Percentiles rank a stretch among this genome's conserved stretches.
phyloP scores from a whole-genome alignment of 2,329 filamentous ascomycete species.

The Fusarium piperis region DNA sequence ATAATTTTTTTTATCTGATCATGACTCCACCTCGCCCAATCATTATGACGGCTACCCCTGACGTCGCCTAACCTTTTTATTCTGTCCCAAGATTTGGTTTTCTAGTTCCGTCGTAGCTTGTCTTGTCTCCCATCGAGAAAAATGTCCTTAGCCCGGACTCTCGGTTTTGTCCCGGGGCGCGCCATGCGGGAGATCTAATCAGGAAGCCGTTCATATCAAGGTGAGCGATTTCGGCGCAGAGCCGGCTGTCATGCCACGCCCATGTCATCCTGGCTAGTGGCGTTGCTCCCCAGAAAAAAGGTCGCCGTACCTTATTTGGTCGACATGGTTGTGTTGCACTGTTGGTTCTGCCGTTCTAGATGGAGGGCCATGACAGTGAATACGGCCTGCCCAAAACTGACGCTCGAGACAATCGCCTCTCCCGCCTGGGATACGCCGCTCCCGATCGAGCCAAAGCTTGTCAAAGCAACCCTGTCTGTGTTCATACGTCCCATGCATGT shows the following conservation, averaged over 20 bases:
- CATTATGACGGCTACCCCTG: not conserved
- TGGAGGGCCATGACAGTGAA: not conserved
- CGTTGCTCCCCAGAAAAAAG: not conserved
- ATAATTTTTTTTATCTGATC: constrained; percentile 25
- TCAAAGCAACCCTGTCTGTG: not conserved
- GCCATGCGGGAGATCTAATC: constrained; percentile 4
- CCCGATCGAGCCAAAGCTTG: not conserved
- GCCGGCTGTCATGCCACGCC: not conserved
- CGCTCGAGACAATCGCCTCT: not conserved
- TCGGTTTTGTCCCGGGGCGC: not conserved
- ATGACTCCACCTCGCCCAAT: constrained; percentile 9
- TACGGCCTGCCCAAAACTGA: not conserved
- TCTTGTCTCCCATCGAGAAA: not conserved
- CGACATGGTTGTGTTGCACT: not conserved
- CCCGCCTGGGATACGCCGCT: not conserved
- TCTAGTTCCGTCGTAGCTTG: not conserved
- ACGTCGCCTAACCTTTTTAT: not conserved
- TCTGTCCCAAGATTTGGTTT: not conserved
- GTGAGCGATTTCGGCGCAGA: constrained; percentile 11
- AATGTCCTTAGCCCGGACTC: not conserved
- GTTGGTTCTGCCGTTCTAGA: not conserved
- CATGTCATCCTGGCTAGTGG: not conserved
- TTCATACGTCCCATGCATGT: not conserved
- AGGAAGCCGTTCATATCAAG: constrained; percentile 3
- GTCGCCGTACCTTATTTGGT: not conserved